Base-by-base conservation (phyloP, 257 asterid species). In the Solanum bulbocastanum region DNA sequence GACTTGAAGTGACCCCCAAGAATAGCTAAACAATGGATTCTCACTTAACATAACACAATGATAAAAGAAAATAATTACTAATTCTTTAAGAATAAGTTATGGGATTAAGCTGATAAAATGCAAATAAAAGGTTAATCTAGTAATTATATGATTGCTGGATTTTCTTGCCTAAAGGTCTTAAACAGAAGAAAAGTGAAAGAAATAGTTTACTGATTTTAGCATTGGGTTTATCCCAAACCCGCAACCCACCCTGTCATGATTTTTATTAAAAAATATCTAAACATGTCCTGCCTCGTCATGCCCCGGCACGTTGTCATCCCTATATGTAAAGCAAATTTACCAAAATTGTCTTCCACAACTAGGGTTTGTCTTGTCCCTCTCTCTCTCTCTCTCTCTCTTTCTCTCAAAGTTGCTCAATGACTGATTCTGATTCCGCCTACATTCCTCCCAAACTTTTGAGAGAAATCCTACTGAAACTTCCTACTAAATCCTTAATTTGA, bases 391-490 rank as follows among this genome's bases (percentile, higher is more conserved):
- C 22, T 27, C 23, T n/a, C 58, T 14, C 8, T n/a, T 0, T 49
- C 27, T 9, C 37, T 22, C 69, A 60, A 32, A 86, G 46, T 35
- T 27, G n/a, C 75, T 86, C 85, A 30, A 93, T 92, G 96, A 79
- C 92, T n/a, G 91, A 89, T 42, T 25, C 37, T 76, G 18, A 69
- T 49, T 49, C 11, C 83, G 87, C 18, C 87, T 89, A 92, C 62
- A 81, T 92, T 3, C 95, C 95, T 11, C 46, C 76, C 7, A 96
- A 93, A 60, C 72, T 93, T 32, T 30, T 90, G 83, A 39, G 75
- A 46, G 91, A 93, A 75, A 93, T 94, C 83, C 94, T 94, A 78
- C 4, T 40, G 5, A 86, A 88, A 68, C 85, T 94, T 71, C 94
- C 94, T 13, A 89, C 83, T 44, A 90, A 93, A 88, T 87, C 95